Base-by-base conservation (phyloP, 768 basidiomycete genomes). In the Auricularia sp. region DNA sequence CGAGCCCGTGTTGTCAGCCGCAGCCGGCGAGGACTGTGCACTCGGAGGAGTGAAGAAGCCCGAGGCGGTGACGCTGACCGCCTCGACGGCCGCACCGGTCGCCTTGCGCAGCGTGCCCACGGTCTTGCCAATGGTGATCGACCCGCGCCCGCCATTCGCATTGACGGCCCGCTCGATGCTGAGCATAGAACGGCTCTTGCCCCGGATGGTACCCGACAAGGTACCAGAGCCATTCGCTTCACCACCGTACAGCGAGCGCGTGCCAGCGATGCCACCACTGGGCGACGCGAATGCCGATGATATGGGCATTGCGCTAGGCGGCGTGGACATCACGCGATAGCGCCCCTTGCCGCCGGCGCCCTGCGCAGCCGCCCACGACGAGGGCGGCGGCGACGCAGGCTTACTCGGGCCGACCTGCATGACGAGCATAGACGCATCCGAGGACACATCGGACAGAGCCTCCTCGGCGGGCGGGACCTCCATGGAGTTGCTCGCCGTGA, bases 21-120 rank as follows among this genome's bases (percentile, higher is more conserved):
- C 8, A 21, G 56, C 6, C 24, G 56, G 56, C 24, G 63, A 13
- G 3, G 47, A 51, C 47, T 51, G 24, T 36, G 21, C 37, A n/a
- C 24, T 29, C 10, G 88, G 85, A 3, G 89, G 78, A 13, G 80
- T 77, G 73, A 93, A 93, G 72, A 92, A 92, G 0, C 91, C 92
- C 24, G 80, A 80, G 39, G 89, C 91, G 37, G 87, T 90, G 58
- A 93, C 79, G 18, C 90, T 81, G 56, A 88, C 72, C 34, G 90
- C 87, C 75, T 89, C 87, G 65, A 92, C 91, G 36, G 83, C 88
- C 24, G 89, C 84, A 16, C 87, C 91, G 63, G 81, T 79, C 54
- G 82, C 75, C 77, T 90, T 91, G 68, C 78, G 73, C 66, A 75
- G 70, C 70, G 77, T 81, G 67, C 84, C 84, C 21, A 83, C 86